Base-by-base conservation (phyloP, 2,329 filamentous ascomycete species). In the Calcarisporium arbuscula region DNA sequence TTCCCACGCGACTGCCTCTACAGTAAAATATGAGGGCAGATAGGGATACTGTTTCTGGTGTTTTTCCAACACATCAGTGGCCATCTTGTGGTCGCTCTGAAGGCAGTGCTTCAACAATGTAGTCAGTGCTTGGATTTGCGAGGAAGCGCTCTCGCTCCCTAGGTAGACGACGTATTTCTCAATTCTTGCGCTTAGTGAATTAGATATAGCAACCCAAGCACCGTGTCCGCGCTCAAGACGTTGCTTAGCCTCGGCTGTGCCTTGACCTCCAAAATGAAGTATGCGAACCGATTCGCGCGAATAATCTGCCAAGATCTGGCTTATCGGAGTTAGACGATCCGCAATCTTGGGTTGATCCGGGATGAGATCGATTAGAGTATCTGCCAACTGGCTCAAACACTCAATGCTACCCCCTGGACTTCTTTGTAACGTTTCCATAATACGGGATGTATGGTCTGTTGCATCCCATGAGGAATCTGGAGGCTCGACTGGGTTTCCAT, bases 121-220 rank as follows among this genome's bases (percentile, higher is more conserved):
- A 4, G 64, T 57, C 17, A 77, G 55, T 11, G 57, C 55, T 3
- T 45, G 44, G 14, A 76, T 54, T 10, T 64, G 50, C 12, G 35
- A 38, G 11, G 51, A 45, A 1, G 68, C 62, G 19, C 59, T 62
- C 3, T 77, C 72, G 11, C 56, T 54, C 11, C 57, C 60, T 14
- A 80, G 56, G 31, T 62, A 62, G 8, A 72, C 76, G 27, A 72
- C 64, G 36, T 70, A 67, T 45, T 74, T 79, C 19, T 77, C 72
- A 28, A 79, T 65, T 35, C 72, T 61, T 4, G 45, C 44, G 4
- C 60, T 57, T 12, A 80, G 47, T 5, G 62, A 61, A 6, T 46
- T 46, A 2, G 68, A 65, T 23, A 68, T 58, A 9, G 55, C 42
- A 14, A 52, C 50, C 46, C 70, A 77, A 19, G 69, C 58, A 3